Evolutionary conservation across 768 basidiomycete genomes (phyloP).

Genomic region (Psilocybe cubensis): DNA sequence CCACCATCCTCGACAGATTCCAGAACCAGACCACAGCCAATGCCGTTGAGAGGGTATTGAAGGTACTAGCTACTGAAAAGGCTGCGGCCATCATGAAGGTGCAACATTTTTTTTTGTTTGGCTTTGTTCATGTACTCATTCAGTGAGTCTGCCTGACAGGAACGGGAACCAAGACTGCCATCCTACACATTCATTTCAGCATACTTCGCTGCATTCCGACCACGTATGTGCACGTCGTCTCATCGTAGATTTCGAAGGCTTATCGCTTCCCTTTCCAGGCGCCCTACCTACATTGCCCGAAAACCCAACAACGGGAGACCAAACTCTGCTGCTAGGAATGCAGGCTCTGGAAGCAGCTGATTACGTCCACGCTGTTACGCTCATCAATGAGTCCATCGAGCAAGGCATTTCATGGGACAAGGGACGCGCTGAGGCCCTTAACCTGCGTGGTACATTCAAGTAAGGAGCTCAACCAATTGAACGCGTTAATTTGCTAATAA

Average conservation of each 20-base stretch:
- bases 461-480: slow-evolving; percentile 36
- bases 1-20: slow-evolving; percentile 94
- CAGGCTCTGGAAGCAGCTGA: slow-evolving; percentile 85
- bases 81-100: slow-evolving; percentile 75
- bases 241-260: too few species aligned
- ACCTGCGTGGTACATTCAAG: slow-evolving; percentile 97
- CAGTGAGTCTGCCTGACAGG: slow-evolving; percentile 33
- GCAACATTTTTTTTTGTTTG: slow-evolving; percentile 24
- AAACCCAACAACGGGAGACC: slow-evolving; percentile 77
- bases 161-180: slow-evolving; percentile 82
- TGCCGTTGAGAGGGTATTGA: slow-evolving; percentile 91
- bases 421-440: slow-evolving; percentile 86
- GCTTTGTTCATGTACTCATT: neutral
- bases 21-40: slow-evolving; percentile 77
- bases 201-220: slow-evolving; percentile 96
- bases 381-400: slow-evolving; percentile 84
- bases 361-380: slow-evolving; percentile 77
- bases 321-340: slow-evolving; percentile 78
- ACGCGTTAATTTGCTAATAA: neutral
- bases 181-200: slow-evolving; percentile 92
- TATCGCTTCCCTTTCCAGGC: slow-evolving; percentile 54
- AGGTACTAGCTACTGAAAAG: slow-evolving; percentile 74
- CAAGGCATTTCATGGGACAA: slow-evolving; percentile 81
- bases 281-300: slow-evolving; percentile 75
- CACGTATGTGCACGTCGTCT: slow-evolving; percentile 54